Percentiles rank a stretch among this genome's conserved stretches.
Conservation (phyloP, 805 yeast species). For the Ogataea populi-albae region DNA sequence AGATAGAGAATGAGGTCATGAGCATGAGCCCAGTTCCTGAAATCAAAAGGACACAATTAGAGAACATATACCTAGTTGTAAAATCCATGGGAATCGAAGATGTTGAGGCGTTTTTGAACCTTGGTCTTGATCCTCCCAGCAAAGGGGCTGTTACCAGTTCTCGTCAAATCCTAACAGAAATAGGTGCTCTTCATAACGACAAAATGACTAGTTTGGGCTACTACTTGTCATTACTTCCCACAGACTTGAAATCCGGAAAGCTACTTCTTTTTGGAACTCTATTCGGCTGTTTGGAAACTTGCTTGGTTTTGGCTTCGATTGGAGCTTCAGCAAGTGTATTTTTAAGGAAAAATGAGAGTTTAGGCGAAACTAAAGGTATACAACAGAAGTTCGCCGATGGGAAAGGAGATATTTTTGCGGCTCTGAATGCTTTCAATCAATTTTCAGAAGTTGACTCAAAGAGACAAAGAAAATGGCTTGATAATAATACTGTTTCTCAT, state of each 20-base stretch:
- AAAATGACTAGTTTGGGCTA: constrained; percentile 73
- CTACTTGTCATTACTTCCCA: constrained; percentile 77
- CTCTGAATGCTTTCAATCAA: constrained; percentile 54
- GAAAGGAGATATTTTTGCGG: constrained; percentile 75
- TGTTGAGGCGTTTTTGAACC: constrained; percentile 64
- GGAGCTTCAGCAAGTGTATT: constrained; percentile 75
- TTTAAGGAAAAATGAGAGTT: constrained; percentile 53
- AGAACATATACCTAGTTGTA: constrained; percentile 76
- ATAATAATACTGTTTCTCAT: constrained; percentile 59
- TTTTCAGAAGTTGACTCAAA: constrained; percentile 39
- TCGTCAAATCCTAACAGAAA: constrained; percentile 49
- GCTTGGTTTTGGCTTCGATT: constrained; percentile 79
- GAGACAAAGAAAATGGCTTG: constrained; percentile 43
- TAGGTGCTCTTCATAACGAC: constrained; percentile 63
- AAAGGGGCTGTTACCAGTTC: constrained; percentile 50
- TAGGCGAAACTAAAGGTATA: constrained; percentile 58
- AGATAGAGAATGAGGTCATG: constrained; percentile 57
- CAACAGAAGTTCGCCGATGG: constrained; percentile 43
- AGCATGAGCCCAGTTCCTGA: constrained; percentile 80
- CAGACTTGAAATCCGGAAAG: constrained; percentile 84
- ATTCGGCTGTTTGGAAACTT: constrained; percentile 75
- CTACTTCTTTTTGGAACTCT: constrained; percentile 74
- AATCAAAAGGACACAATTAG: constrained; percentile 78
- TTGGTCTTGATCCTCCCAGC: constrained; percentile 83
- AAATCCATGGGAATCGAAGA: constrained; percentile 83